Evolutionary conservation across 139 green algal species (phyloP), one percentile per base, ranked within the genome.

Genomic region (Mychonastes homosphaera): DNA sequence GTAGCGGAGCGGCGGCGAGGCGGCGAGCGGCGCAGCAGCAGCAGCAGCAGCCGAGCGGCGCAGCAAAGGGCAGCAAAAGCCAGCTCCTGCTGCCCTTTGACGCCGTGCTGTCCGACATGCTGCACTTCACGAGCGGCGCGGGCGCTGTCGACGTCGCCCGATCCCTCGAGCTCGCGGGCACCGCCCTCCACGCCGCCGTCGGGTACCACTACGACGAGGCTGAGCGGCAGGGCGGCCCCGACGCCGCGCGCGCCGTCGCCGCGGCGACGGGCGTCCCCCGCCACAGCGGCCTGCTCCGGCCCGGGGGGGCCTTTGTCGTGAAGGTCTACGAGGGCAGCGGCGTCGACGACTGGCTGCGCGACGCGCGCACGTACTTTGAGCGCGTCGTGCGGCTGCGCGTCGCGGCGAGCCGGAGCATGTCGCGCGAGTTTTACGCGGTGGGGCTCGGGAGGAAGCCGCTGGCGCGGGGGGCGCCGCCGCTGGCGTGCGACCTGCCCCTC

Each of bases 101-200:
- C 62, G 71, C 67, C 0, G 75, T 89, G n/a, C 59, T 89, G 15
- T 86, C 74, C 19, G 85, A 90, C 69, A 94, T 91, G 85, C 76
- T 87, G 23, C 79, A 83, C 27, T 84, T 79, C 64, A 91, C 84
- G 2, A 75, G 63, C 27, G 70, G 79, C 34, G 41, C 5, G 35
- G 13, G 23, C 45, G 24, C 41, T 2, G 74, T 71, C 26, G 71
- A 94, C 62, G 81, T 82, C 12, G 79, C 77, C 56, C 76, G 84
- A 56, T 89, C 78, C 1, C 33, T 92, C 19, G 82, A 92, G 50
- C 74, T 94, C 36, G 82, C 85, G 0, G 57, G 58, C 43, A 84
- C 68, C 4, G 85, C 85, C 19, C 77, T 84, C 48, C 51, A 78
- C 50, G 78, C 92, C n/a, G 82, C 85, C 21, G 78, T 78, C 2